Percentiles rank a stretch among this genome's conserved stretches.
Evolutionary conservation across 192 early-diverging fungal genomes (phyloP).

Genomic region (Spinellus fusiger): DNA sequence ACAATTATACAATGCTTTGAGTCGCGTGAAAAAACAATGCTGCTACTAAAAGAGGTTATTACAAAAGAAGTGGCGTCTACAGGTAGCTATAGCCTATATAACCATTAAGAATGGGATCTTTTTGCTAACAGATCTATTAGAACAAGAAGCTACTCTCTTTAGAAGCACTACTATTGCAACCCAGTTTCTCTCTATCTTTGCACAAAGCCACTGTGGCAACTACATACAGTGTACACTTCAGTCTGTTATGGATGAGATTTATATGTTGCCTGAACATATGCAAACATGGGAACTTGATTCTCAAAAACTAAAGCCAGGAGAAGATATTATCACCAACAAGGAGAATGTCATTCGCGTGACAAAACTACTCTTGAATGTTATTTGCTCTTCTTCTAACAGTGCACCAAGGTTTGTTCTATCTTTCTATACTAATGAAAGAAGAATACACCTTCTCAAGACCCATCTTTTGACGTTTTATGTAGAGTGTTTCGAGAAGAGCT

Average conservation of each 20-base stretch:
- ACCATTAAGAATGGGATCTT: not conserved
- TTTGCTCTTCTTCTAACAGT: constrained; percentile 60
- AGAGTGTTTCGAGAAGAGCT: constrained; percentile 72
- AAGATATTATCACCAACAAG: constrained; percentile 63
- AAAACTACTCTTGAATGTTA: constrained; percentile 69
- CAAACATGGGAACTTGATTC: constrained; percentile 87
- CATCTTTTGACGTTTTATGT: not conserved
- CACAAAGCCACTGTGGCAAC: constrained; percentile 65
- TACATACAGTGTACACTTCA: constrained; percentile 77
- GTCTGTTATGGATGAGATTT: constrained; percentile 55
- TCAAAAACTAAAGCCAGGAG: constrained; percentile 57
- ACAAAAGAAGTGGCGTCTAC: constrained; percentile 66
- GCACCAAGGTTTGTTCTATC: constrained; percentile 49
- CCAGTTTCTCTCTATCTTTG: constrained; percentile 71
- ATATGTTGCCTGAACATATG: constrained; percentile 25
- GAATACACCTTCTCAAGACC: not conserved
- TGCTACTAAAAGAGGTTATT: constrained; percentile 59
- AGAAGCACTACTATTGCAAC: constrained; percentile 87
- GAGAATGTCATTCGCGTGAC: constrained; percentile 70
- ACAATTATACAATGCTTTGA: constrained; percentile 68
- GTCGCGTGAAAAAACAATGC: constrained; percentile 46
- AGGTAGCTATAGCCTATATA: constrained; percentile 28
- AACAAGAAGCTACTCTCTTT: constrained; percentile 69
- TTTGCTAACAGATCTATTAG: not conserved
- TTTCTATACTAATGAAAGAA: not conserved